Base-by-base conservation (phyloP, 2,329 filamentous ascomycete genomes). In the Curvularia sp. region DNA sequence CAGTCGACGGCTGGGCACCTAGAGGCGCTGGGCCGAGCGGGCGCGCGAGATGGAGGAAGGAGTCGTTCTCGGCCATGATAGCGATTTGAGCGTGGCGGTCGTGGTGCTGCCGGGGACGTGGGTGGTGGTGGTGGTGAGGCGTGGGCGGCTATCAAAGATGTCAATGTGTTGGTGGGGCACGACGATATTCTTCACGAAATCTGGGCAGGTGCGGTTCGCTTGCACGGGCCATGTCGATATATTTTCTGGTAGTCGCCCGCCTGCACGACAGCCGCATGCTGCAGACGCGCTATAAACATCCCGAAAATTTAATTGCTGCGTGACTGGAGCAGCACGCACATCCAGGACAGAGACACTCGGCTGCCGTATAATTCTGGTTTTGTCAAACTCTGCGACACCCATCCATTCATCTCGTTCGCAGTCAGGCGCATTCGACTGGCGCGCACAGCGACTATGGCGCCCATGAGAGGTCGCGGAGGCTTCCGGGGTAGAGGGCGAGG, bases 41-140 rank as follows among this genome's bases (percentile, higher is more conserved):
- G 80, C 95, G 89, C 76, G 94, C 89, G 69, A 99, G 89, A 80
- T 99, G 95, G 75, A 98, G 88, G 84, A 97, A 98, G 66, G 91
- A 90, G 79, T 94, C 90, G 73, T 87, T 85, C 78, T 88, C 82
- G 79, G 92, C 89, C 93, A 96, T 97, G 81, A 75, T 93, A 52
- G 26, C 38, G 50, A 44, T 35, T 38, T 31, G 3, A n/a, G 35
- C n/a, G 15, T 13, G 86, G 53, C 41, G 53, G 42, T 96, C 80
- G 75, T 92, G 85, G 41, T 28, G 43, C 38, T 3, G 39, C 22
- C 41, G 41, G 38, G 18, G 9, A 30, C n/a, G 39, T 39, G 55
- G 55, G 44, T 18, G 53, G 46, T 58, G 63, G 52, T 51, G 53
- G 43, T 61, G 50, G 33, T 53, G 57, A 55, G 51, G 52, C 60